Evolutionary conservation across 495 filamentous ascomycete species (phyloP).

Genomic region (Glutinoglossum americanum): DNA sequence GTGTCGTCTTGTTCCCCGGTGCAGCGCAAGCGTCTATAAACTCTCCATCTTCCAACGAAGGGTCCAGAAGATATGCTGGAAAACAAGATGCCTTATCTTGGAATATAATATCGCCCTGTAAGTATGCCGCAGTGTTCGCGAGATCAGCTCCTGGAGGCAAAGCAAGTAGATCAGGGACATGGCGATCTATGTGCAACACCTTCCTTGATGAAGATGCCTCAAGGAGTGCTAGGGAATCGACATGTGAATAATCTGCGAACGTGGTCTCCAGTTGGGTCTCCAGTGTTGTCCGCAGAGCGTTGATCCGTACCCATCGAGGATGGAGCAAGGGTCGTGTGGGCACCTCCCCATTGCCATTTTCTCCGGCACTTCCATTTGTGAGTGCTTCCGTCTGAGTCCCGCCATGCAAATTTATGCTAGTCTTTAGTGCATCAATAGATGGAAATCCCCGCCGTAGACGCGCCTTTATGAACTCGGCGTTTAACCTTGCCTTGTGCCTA

Average conservation of each 20-base stretch:
- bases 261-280: slow-evolving; percentile 46
- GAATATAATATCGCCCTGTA: slow-evolving; percentile 54
- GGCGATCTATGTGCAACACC: slow-evolving; percentile 33
- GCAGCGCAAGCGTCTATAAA: slow-evolving; percentile 81
- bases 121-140: slow-evolving; percentile 47
- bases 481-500: slow-evolving; percentile 59
- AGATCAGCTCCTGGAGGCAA: slow-evolving; percentile 46
- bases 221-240: slow-evolving; percentile 24
- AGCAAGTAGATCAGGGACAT: slow-evolving; percentile 69
- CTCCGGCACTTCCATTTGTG: slow-evolving; percentile 5
- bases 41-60: slow-evolving; percentile 36
- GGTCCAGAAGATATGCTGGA: slow-evolving; percentile 64
- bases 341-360: slow-evolving; percentile 1
- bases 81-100: slow-evolving; percentile 97
- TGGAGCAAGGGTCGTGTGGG: slow-evolving; percentile 14
- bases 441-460: slow-evolving; percentile 48
- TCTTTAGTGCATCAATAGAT: slow-evolving; percentile 38
- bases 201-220: slow-evolving; percentile 13
- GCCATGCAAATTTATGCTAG: slow-evolving; percentile 22
- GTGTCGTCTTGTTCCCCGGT: slow-evolving; percentile 93
- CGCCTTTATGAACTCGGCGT: slow-evolving; percentile 59
- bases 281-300: slow-evolving; percentile 48
- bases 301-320: slow-evolving; percentile 80
- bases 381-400: slow-evolving; percentile 13
- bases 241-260: slow-evolving; percentile 34